Conservation (phyloP, 2,329 filamentous ascomycete species). For the Trichoderma pleuroti region DNA sequence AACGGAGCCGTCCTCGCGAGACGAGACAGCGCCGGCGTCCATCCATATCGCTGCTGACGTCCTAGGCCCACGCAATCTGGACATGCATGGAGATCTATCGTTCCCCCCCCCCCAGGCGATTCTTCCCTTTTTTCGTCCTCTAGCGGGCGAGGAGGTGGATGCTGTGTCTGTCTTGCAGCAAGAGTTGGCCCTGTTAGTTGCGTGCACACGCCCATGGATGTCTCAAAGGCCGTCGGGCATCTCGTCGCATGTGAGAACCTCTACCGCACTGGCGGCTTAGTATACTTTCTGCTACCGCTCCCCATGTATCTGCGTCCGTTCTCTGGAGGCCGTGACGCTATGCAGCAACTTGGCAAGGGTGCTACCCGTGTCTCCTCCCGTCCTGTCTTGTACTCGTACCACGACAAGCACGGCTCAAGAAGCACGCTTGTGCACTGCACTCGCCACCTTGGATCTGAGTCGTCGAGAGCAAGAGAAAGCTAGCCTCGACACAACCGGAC, state of each 20-base stretch:
- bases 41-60: background rate
- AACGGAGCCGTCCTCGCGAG: background rate
- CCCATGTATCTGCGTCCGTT: background rate
- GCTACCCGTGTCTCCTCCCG: background rate
- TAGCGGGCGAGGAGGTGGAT: background rate
- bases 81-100: constrained; percentile 2
- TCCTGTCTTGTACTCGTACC: background rate
- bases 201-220: background rate
- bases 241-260: background rate
- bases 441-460: constrained; percentile 2
- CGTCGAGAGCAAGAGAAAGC: background rate
- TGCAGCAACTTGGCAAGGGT: background rate
- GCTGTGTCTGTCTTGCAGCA: constrained; percentile 1
- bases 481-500: background rate
- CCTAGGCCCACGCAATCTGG: background rate
- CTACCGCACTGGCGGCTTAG: background rate
- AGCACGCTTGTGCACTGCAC: background rate
- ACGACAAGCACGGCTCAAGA: background rate
- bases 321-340: background rate
- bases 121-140: background rate
- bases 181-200: background rate
- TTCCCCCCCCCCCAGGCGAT: background rate
- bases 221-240: background rate
- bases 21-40: background rate
- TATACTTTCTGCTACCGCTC: background rate